Percentiles rank a stretch among this genome's conserved stretches.
phyloP scores from a whole-genome alignment of 768 basidiomycete species.

The Tricholoma sp. region DNA sequence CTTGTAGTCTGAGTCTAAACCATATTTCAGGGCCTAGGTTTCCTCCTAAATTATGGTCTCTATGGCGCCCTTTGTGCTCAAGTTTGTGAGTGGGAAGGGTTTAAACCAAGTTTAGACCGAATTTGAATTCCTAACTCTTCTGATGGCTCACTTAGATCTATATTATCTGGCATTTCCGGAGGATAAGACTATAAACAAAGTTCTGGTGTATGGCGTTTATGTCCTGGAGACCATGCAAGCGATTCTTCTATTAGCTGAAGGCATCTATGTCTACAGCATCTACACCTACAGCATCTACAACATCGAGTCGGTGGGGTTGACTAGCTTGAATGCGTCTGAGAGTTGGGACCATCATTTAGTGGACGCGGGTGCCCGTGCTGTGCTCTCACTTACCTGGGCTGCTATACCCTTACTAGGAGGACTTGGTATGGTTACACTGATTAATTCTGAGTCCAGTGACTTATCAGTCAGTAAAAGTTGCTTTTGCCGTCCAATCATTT shows the following conservation, averaged over 20 bases:
- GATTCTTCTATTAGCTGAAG: not conserved
- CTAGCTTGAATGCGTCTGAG: no score
- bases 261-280: not conserved
- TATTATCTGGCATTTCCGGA: constrained; percentile 1
- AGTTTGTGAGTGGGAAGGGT: no score
- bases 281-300: no score
- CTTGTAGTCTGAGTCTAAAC: no score
- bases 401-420: not conserved
- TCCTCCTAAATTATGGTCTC: no score
- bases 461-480: not conserved
- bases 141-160: not conserved
- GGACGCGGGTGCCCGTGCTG: no score
- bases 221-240: not conserved
- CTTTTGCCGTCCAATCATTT: not conserved
- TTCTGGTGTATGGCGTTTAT: not conserved
- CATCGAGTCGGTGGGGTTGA: no score
- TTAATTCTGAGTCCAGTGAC: not conserved
- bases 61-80: no score
- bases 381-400: not conserved
- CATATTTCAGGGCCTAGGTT: no score
- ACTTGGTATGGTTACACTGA: not conserved
- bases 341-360: no score
- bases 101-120: no score
- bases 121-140: no score
- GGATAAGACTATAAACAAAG: not conserved